These are phyloP conservation scores for Shiraia sp. DNA, from an alignment of 2,329 filamentous ascomycete species.

Conservation along the genomic window DNA sequence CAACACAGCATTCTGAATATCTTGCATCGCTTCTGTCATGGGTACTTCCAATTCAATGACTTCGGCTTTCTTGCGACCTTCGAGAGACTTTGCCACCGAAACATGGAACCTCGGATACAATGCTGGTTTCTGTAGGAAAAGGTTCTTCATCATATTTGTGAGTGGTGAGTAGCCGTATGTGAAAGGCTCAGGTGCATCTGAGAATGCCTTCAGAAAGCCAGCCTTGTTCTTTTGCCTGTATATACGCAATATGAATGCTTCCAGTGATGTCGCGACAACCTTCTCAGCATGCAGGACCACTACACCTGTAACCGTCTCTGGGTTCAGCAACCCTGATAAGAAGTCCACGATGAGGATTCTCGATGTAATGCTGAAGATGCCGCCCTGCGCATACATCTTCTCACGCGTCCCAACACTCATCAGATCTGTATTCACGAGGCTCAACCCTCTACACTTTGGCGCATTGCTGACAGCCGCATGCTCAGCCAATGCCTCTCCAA, in stretches of 20 bases:
- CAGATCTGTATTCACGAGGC: slow-evolving; percentile 90
- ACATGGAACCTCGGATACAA: slow-evolving; percentile 95
- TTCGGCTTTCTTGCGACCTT: slow-evolving; percentile 90
- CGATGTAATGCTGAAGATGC: slow-evolving; percentile 94
- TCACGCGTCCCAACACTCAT: slow-evolving; percentile 85
- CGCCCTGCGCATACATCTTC: slow-evolving; percentile 87
- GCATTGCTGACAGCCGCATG: slow-evolving; percentile 89
- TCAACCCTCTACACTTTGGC: slow-evolving; percentile 80
- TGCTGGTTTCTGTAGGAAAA: slow-evolving; percentile 86
- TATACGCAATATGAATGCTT: slow-evolving; percentile 93
- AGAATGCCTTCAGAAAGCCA: slow-evolving; percentile 95
- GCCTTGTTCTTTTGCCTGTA: slow-evolving; percentile 93
- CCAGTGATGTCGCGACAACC: slow-evolving; percentile 81
- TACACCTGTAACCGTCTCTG: slow-evolving; percentile 83
- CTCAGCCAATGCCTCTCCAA: slow-evolving; percentile 93
- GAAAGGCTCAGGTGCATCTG: slow-evolving; percentile 90
- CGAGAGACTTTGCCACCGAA: slow-evolving; percentile 83
- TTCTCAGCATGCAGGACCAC: slow-evolving; percentile 87
- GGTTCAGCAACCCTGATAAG: slow-evolving; percentile 78
- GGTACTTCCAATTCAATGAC: slow-evolving; percentile 95
- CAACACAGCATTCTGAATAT: slow-evolving; percentile 91
- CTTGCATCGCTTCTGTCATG: slow-evolving; percentile 92
- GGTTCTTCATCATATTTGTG: slow-evolving; percentile 85
- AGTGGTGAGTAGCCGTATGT: slow-evolving; percentile 85
- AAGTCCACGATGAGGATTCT: slow-evolving; percentile 94